phyloP scores from a whole-genome alignment of 2,329 filamentous ascomycete species.

The Epichloe hybrida region DNA sequence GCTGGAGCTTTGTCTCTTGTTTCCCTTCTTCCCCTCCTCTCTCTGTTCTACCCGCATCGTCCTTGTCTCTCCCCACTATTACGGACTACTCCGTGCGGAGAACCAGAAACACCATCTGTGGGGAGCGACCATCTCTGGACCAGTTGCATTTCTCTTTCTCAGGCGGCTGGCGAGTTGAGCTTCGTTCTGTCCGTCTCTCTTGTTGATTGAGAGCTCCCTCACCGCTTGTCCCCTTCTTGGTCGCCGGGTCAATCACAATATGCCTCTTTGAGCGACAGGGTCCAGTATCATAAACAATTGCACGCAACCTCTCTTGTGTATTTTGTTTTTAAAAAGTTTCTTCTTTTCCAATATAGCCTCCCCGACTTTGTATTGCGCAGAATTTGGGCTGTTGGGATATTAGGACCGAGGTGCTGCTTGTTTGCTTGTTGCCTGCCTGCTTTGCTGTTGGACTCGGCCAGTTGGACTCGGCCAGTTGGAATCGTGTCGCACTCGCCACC shows the following conservation, averaged over 20 bases:
- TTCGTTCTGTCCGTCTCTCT: not conserved
- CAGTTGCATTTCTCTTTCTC: not conserved
- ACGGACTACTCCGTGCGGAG: not conserved
- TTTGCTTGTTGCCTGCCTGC: not conserved
- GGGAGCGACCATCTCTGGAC: not conserved
- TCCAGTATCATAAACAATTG: constrained; percentile 3
- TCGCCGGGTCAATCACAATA: constrained; percentile 3
- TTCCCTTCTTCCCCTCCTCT: too few species aligned
- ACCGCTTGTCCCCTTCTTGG: constrained; percentile 3
- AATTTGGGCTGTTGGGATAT: not conserved
- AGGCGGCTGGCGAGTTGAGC: not conserved
- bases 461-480: not conserved
- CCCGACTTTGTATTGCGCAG: not conserved
- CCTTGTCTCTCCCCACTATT: not conserved
- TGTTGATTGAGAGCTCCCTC: not conserved
- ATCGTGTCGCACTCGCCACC: not conserved
- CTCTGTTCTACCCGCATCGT: too few species aligned
- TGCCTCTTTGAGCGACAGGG: not conserved
- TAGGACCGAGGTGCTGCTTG: not conserved
- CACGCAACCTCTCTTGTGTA: not conserved
- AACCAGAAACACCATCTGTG: not conserved
- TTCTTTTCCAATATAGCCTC: not conserved
- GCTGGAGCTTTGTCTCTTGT: too few species aligned
- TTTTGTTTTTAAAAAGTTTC: not conserved
- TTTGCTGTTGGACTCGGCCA: not conserved